Conservation (phyloP, 352 stramenopile genomes). For the Globisporangium cederbergense region DNA sequence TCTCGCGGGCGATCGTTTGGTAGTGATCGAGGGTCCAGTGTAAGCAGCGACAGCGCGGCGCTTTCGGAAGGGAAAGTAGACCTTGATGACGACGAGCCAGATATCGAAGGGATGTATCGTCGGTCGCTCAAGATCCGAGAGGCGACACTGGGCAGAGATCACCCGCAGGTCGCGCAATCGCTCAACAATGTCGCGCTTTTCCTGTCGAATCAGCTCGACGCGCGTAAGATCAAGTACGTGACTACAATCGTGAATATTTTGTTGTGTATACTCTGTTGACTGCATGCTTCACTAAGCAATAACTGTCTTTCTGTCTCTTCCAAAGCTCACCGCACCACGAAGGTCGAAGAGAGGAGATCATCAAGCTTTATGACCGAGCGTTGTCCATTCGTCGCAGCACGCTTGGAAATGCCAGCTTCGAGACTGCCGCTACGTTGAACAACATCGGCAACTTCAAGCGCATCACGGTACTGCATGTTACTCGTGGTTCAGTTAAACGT, state of each 20-base stretch:
- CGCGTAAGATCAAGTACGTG: constrained; percentile 45
- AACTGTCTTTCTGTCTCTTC: not conserved
- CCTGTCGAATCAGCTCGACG: constrained; percentile 63
- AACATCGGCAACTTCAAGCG: constrained; percentile 86
- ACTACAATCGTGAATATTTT: not conserved
- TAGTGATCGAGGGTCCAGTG: constrained; percentile 12
- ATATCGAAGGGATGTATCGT: constrained; percentile 75
- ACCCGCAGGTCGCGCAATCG: constrained; percentile 76
- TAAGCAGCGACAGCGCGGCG: constrained; percentile 13
- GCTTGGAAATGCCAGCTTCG: constrained; percentile 73
- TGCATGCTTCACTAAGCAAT: constrained; percentile 7
- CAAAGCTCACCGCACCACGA: constrained; percentile 13
- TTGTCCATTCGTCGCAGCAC: constrained; percentile 64
- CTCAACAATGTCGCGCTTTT: constrained; percentile 81
- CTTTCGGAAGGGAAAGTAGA: constrained; percentile 7
- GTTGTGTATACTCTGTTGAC: not conserved
- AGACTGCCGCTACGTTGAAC: constrained; percentile 76
- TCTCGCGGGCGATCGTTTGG: constrained; percentile 8
- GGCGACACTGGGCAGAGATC: constrained; percentile 52
- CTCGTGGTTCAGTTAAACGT: not conserved
- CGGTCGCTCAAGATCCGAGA: constrained; percentile 76
- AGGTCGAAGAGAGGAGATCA: constrained; percentile 53
- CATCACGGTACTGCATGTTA: constrained; percentile 34
- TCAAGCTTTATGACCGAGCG: constrained; percentile 57
- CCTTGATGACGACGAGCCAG: constrained; percentile 20